Base-by-base conservation (phyloP, 2,329 filamentous ascomycete genomes). In the Chaetomium sp. region DNA sequence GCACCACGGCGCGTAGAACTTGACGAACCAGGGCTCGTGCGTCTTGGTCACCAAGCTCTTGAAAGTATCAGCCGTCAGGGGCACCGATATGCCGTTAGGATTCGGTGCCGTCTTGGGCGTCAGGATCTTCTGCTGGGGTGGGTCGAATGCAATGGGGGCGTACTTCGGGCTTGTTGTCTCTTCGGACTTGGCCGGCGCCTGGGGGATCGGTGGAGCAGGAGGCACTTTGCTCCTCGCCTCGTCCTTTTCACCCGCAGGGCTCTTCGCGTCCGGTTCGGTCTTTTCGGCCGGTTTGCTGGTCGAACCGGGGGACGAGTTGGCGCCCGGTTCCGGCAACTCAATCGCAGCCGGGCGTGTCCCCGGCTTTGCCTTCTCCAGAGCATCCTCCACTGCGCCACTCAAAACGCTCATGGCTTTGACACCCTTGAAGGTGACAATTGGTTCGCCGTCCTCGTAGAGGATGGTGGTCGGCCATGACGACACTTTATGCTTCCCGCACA, bases 1-100 rank as follows among this genome's bases (percentile, higher is more conserved):
- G 77, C 95, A 99, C 95, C 94, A 98, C 6, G 95, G 96, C 21
- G 92, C 93, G 76, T 97, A 98, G 76, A 99, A 98, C 78, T 99
- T 99, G 82, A 99, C 88, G 74, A 99, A 97, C 95, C 95, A 99
- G 6, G 93, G 90, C 68, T 98, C 93, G 68, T 91, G 87, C 0
- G 92, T 93, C 75, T 89, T 90, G 3, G 92, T 96, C 55, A 99
- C 93, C 45, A 90, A 81, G 64, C 86, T 87, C 75, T 96, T 90
- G 80, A 99, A 99, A 68, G 83, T 91, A 74, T 97, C 93, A 0
- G 91, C 89, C 2, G 88, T 93, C 60, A 99, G 83, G 7, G 88
- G 78, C 38, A 92, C 82, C 7, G 92, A 96, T 19, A 84, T 81
- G 7, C 95, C 95, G 49, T 89, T 83, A 4, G 87, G 85, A 70